A percentile compares a stretch with the other conserved stretches of the same genome.
These are phyloP conservation scores for Raphanus hybrid DNA, from an alignment of 441 rosid genomes.

Conservation along the genomic window DNA sequence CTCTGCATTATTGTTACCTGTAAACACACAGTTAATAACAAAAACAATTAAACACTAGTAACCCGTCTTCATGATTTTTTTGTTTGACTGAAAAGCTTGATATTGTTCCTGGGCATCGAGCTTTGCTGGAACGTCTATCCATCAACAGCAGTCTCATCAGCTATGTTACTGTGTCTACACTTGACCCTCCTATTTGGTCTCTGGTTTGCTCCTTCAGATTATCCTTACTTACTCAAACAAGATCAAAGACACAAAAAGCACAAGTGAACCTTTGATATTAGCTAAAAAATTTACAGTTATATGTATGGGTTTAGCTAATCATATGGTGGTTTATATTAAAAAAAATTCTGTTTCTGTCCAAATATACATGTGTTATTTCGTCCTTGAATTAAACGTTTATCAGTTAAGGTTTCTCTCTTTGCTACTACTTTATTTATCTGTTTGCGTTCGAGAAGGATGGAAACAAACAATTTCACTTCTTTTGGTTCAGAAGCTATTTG, in stretches of 20 bases:
- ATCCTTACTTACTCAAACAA: slow-evolving; percentile 53
- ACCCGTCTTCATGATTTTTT: slow-evolving; percentile 22
- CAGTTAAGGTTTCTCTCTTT: neutral
- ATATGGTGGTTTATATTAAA: neutral
- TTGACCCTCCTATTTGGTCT: slow-evolving; percentile 68
- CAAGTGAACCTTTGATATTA: slow-evolving; percentile 39
- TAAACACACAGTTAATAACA: neutral
- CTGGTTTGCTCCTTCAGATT: slow-evolving; percentile 61
- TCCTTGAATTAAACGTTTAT: slow-evolving; percentile 1
- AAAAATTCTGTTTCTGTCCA: neutral
- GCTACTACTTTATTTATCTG: neutral
- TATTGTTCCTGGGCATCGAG: slow-evolving; percentile 70
- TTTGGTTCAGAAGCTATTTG: neutral
- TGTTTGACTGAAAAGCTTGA: slow-evolving; percentile 49
- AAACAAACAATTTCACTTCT: neutral
- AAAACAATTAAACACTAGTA: neutral
- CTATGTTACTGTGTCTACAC: slow-evolving; percentile 64
- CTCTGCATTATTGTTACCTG: neutral
- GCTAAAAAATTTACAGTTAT: neutral
- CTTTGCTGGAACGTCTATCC: slow-evolving; percentile 94
- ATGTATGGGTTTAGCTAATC: slow-evolving; percentile 2
- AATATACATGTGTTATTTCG: neutral
- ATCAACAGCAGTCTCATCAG: slow-evolving; percentile 70
- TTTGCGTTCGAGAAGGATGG: neutral
- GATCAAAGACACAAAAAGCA: slow-evolving; percentile 43